phyloP scores from a whole-genome alignment of 2,329 filamentous ascomycete species.

The Sporothrix luriei region DNA sequence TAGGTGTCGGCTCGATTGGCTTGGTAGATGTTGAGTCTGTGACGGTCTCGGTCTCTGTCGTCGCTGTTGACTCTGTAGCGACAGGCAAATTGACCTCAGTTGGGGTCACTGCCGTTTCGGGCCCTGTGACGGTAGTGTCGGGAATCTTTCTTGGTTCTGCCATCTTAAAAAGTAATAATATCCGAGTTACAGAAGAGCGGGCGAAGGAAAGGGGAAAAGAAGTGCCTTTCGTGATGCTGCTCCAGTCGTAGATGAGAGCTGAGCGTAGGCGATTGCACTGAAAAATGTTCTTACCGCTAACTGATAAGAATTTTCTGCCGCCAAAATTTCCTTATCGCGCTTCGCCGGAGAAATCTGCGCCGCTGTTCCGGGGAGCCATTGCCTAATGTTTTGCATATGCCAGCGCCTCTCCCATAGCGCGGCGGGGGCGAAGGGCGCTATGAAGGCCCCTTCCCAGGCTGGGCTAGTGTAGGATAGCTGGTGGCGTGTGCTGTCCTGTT shows the following conservation, averaged over 20 bases:
- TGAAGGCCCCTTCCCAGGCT: background rate
- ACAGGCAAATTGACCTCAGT: background rate
- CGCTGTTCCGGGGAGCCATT: background rate
- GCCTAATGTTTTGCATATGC: background rate
- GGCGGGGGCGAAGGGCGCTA: background rate
- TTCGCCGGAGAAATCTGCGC: slow-evolving; percentile 22
- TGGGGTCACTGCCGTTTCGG: background rate
- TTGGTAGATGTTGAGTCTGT: background rate
- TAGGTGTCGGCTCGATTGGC: background rate
- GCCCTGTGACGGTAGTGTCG: background rate
- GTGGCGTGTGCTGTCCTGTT: slow-evolving; percentile 21
- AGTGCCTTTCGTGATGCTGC: background rate
- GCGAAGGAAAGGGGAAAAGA: background rate
- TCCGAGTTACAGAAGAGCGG: background rate
- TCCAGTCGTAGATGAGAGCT: background rate
- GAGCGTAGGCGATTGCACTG: background rate
- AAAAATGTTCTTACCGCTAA: slow-evolving; percentile 25
- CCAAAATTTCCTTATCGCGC: slow-evolving; percentile 33
- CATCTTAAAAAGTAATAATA: background rate
- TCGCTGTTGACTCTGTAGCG: background rate
- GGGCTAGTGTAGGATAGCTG: slow-evolving; percentile 16
- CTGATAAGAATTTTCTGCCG: slow-evolving; percentile 36
- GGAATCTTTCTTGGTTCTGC: background rate
- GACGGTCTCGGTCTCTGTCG: background rate
- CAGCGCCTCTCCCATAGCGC: background rate